Base-by-base conservation (phyloP, 139 green algal species). In the Chlorella sp. region DNA sequence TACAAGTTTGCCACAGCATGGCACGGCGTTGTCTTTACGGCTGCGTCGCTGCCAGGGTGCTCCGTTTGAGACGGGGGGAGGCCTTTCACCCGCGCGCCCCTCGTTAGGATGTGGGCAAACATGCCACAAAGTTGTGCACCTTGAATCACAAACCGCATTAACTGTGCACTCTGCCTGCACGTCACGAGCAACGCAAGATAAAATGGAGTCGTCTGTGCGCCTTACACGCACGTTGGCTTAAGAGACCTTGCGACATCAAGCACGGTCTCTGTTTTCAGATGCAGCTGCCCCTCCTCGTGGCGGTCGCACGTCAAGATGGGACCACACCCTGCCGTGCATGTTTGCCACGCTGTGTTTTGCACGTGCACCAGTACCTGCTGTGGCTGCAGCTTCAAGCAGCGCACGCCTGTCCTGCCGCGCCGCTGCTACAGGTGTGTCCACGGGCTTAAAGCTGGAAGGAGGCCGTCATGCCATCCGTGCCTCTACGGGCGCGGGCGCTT, bases 1-100 rank as follows among this genome's bases (percentile, higher is more conserved):
- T 80, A 74, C 55, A 73, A 67, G 42, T 35, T 22, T 80, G 65
- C 78, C 2, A 79, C 17, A 77, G 4, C 50, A 67, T 1, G 6
- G n/a, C 42, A 55, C 42, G 10, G 10, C 10, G 42, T 55, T 10
- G 17, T 55, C 42, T 10, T 55, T n/a, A n/a, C n/a, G n/a, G n/a
- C n/a, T n/a, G n/a, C n/a, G n/a, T n/a, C n/a, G n/a, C n/a, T n/a
- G n/a, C n/a, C n/a, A n/a, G n/a, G n/a, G n/a, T n/a, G n/a, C n/a
- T n/a, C n/a, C n/a, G 42, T 55, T 55, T 55, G 17, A 55, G 42
- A 10, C 42, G 42, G 42, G 10, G 42, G 42, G 42, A 10, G 10
- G 42, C 42, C 42, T 24, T 55, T 55, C n/a, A n/a, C 42, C 42
- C 10, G 17, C 17, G 42, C 10, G 10, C 42, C 17, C 42, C 42